Evolutionary conservation across 2,329 filamentous ascomycete species (phyloP).

Genomic region (Raffaelea ambrosiae): DNA sequence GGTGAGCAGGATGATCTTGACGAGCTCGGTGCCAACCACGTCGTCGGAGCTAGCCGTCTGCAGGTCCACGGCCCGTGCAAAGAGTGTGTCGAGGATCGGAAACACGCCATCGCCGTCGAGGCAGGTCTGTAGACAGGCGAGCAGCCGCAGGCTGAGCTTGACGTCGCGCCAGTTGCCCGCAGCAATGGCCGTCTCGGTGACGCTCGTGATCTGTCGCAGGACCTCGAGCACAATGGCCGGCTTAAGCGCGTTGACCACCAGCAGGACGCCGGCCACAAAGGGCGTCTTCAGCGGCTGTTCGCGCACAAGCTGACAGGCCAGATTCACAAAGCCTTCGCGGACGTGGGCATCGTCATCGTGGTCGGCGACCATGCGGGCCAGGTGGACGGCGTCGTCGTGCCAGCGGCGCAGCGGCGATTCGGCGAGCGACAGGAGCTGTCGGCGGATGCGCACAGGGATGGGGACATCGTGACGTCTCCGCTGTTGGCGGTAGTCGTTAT

Average conservation of each 20-base stretch:
- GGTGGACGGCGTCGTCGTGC: constrained; percentile 67
- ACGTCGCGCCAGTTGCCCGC: constrained; percentile 79
- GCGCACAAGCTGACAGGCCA: constrained; percentile 66
- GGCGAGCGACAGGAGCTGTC: constrained; percentile 70
- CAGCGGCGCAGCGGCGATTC: constrained; percentile 72
- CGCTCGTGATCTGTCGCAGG: constrained; percentile 51
- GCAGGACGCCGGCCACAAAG: constrained; percentile 76
- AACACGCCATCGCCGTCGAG: constrained; percentile 82
- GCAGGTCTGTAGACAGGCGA: constrained; percentile 76
- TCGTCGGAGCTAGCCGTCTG: constrained; percentile 92
- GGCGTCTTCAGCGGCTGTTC: constrained; percentile 99
- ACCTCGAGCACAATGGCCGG: constrained; percentile 66
- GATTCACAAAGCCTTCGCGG: constrained; percentile 61
- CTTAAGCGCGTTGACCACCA: constrained; percentile 71
- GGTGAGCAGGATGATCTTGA: constrained; percentile 92
- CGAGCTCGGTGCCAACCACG: constrained; percentile 77
- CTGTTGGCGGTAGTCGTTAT: constrained; percentile 68
- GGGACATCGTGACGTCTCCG: constrained; percentile 65
- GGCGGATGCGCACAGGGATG: constrained; percentile 61
- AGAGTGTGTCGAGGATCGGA: constrained; percentile 78
- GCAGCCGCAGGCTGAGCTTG: constrained; percentile 81
- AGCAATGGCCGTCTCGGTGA: constrained; percentile 59
- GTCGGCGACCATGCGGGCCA: constrained; percentile 70
- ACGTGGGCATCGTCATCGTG: constrained; percentile 81
- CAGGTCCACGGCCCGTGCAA: constrained; percentile 80